Conservation (phyloP, 129 eudicot genomes). For the Solidago caesia region DNA sequence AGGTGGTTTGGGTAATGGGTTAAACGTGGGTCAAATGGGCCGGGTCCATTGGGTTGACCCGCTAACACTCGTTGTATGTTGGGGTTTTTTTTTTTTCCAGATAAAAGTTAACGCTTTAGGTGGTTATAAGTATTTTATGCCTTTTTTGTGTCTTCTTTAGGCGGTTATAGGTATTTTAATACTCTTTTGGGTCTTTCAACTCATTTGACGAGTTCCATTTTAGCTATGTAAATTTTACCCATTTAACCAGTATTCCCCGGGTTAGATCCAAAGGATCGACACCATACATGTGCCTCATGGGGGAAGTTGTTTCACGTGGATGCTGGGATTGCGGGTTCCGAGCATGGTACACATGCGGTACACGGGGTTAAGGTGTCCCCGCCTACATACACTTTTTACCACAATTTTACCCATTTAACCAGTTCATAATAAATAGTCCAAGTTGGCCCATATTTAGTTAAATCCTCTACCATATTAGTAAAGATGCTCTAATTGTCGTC, state of each 20-base stretch:
- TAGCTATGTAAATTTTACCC: background rate
- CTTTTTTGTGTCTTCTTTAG: too few species aligned
- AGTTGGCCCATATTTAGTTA: background rate
- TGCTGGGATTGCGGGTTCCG: too few species aligned
- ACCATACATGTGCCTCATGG: too few species aligned
- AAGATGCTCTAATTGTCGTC: background rate
- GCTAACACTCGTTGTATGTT: background rate
- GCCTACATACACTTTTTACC: background rate
- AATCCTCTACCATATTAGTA: background rate
- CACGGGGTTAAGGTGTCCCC: background rate
- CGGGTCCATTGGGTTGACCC: background rate
- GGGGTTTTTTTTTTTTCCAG: background rate
- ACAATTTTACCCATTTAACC: background rate
- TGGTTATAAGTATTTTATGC: too few species aligned
- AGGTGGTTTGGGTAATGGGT: conserved; percentile 9
- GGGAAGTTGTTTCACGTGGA: too few species aligned
- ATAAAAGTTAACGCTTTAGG: too few species aligned
- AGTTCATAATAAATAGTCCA: background rate
- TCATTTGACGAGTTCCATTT: background rate
- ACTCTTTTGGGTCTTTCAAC: background rate
- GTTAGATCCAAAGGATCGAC: too few species aligned
- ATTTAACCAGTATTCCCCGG: background rate
- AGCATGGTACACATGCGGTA: too few species aligned
- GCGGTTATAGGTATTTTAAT: background rate
- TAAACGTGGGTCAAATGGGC: background rate